Conservation (phyloP, 2,329 filamentous ascomycete species). For the Dactylonectria estremocensis region DNA sequence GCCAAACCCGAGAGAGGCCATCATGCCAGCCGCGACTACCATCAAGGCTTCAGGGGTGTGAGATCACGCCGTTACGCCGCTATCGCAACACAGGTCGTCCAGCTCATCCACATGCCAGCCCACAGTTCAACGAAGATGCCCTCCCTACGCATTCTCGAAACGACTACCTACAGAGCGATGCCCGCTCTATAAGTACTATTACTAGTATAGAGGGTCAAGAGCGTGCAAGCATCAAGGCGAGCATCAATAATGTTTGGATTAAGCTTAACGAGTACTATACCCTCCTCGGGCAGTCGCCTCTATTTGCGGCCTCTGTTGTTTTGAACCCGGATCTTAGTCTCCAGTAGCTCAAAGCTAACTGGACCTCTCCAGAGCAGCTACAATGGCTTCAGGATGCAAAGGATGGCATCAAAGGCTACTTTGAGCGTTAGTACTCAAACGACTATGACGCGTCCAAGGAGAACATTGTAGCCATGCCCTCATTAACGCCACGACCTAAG, state of each 20-base stretch:
- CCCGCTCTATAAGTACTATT: slow-evolving; percentile 9
- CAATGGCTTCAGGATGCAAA: slow-evolving; percentile 26
- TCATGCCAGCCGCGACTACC: too few species aligned
- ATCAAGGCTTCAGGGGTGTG: too few species aligned
- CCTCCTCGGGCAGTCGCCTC: slow-evolving; percentile 14
- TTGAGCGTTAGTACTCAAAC: slow-evolving; percentile 16
- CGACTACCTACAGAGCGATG: slow-evolving; percentile 18
- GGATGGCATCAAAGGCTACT: slow-evolving; percentile 19
- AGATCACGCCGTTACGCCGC: background rate
- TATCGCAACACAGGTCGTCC: slow-evolving; percentile 13
- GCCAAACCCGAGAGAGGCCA: too few species aligned
- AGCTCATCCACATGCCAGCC: background rate
- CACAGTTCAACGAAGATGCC: slow-evolving; percentile 19
- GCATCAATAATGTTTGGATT: slow-evolving; percentile 6
- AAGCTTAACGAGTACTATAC: slow-evolving; percentile 31
- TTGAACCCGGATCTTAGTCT: slow-evolving; percentile 26
- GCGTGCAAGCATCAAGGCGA: background rate
- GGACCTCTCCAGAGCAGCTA: too few species aligned
- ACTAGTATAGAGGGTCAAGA: background rate
- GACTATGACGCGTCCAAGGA: background rate
- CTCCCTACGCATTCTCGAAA: slow-evolving; percentile 22
- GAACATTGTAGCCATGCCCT: background rate
- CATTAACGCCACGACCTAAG: slow-evolving; percentile 13
- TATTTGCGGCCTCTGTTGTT: slow-evolving; percentile 27
- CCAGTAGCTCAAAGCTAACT: slow-evolving; percentile 20